A percentile compares a stretch with the other conserved stretches of the same genome.
Conservation (phyloP, 2,329 filamentous ascomycete species). For the Esteya vermicola region DNA sequence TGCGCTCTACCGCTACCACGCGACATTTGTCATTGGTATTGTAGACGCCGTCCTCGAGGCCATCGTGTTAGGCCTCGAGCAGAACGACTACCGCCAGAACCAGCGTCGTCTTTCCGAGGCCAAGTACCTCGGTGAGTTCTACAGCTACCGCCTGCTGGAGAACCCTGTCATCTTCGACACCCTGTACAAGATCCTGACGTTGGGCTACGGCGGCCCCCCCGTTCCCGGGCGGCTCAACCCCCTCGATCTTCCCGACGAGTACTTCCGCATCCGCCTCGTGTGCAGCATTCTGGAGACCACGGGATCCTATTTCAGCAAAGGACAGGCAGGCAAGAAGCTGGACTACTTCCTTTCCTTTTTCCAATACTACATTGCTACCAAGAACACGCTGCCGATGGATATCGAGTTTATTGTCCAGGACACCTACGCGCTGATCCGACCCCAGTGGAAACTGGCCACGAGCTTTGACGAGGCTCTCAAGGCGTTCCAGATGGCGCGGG, state of each 20-base stretch:
- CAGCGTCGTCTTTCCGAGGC: conserved; percentile 89
- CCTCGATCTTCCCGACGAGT: conserved; percentile 84
- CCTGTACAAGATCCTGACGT: conserved; percentile 86
- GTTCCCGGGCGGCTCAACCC: conserved; percentile 61
- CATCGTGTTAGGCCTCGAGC: conserved; percentile 74
- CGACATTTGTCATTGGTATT: conserved; percentile 77
- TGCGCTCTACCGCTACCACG: conserved; percentile 81
- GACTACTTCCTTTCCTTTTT: conserved; percentile 97
- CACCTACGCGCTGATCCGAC: conserved; percentile 68
- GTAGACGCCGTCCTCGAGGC: conserved; percentile 87
- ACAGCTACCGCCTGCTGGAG: conserved; percentile 95
- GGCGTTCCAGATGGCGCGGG: conserved; percentile 75
- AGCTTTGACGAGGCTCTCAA: conserved; percentile 71
- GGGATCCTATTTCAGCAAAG: conserved; percentile 89
- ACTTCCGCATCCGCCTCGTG: conserved; percentile 84
- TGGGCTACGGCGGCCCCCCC: conserved; percentile 78
- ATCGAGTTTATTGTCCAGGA: conserved; percentile 95
- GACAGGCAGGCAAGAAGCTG: conserved; percentile 87
- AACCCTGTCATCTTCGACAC: conserved; percentile 91
- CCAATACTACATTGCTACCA: conserved; percentile 89
- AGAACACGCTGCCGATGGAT: conserved; percentile 85
- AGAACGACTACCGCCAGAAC: conserved; percentile 96
- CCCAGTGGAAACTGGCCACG: conserved; percentile 80
- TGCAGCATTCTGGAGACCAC: conserved; percentile 88
- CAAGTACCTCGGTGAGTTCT: conserved; percentile 91